A percentile compares a stretch with the other conserved stretches of the same genome.
Conservation (phyloP, 768 basidiomycete genomes). For the Tulasnella sp. region DNA sequence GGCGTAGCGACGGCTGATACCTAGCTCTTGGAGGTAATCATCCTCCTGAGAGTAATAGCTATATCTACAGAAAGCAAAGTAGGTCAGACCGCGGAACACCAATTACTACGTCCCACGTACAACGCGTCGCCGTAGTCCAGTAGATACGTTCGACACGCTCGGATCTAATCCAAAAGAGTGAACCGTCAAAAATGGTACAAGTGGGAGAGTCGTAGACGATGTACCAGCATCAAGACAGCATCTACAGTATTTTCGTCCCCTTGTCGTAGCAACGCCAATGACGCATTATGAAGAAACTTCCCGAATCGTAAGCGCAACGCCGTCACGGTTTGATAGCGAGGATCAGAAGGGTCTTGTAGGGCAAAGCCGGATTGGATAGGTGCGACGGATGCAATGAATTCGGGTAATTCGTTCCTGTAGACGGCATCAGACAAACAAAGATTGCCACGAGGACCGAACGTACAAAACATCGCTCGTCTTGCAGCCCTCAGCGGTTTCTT, state of each 20-base stretch:
- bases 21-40: slow-evolving; percentile 50
- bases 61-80: slow-evolving; percentile 23
- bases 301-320: slow-evolving; percentile 53
- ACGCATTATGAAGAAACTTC: slow-evolving; percentile 51
- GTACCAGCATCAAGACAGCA: slow-evolving; percentile 24
- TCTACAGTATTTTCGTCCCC: slow-evolving; percentile 34
- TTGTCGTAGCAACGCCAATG: slow-evolving; percentile 46
- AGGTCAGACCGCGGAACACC: no score
- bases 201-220: neutral
- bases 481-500: slow-evolving; percentile 46
- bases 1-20: slow-evolving; percentile 34
- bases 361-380: slow-evolving; percentile 63
- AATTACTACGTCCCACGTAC: neutral
- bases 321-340: slow-evolving; percentile 53
- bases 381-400: slow-evolving; percentile 52
- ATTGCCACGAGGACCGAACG: slow-evolving; percentile 21
- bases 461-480: slow-evolving; percentile 58
- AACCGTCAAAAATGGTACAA: no score
- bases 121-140: slow-evolving; percentile 53
- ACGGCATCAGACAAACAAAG: no score
- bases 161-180: slow-evolving; percentile 80
- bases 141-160: slow-evolving; percentile 53
- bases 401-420: slow-evolving; percentile 41
- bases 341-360: slow-evolving; percentile 59
- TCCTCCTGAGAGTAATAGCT: slow-evolving; percentile 56